Evolutionary conservation across 2,329 filamentous ascomycete species (phyloP).

Genomic region (Sclerotiophoma versabilis): DNA sequence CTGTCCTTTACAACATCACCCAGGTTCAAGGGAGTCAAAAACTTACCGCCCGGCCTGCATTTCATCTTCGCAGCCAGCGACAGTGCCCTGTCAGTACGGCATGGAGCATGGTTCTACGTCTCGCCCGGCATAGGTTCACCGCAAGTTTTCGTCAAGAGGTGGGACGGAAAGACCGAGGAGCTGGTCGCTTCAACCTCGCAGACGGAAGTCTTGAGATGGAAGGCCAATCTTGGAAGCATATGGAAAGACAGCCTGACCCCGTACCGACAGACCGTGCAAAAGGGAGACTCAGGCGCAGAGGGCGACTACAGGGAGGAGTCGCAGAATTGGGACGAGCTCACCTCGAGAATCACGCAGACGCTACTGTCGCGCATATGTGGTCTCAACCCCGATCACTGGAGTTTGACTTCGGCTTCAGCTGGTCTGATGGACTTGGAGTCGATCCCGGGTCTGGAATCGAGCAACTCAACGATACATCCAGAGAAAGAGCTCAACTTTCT

Average conservation of each 20-base stretch:
- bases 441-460: conserved; percentile 63
- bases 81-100: conserved; percentile 65
- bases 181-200: conserved; percentile 52
- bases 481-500: conserved; percentile 60
- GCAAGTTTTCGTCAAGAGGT: conserved; percentile 63
- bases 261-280: conserved; percentile 54
- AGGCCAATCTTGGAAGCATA: conserved; percentile 63
- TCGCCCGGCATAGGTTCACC: conserved; percentile 46
- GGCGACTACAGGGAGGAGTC: conserved; percentile 51
- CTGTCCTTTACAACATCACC: conserved; percentile 69
- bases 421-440: conserved; percentile 63
- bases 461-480: conserved; percentile 38
- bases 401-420: conserved; percentile 64
- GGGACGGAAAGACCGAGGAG: conserved; percentile 59
- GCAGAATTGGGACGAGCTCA: conserved; percentile 62
- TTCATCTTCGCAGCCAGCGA: conserved; percentile 68
- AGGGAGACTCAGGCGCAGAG: conserved; percentile 36
- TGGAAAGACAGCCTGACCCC: conserved; percentile 62
- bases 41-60: conserved; percentile 65
- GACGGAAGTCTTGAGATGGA: conserved; percentile 56
- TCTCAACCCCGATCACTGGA: conserved; percentile 58
- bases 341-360: conserved; percentile 56
- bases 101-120: conserved; percentile 68
- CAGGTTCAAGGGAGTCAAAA: conserved; percentile 67
- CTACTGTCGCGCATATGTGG: conserved; percentile 61